Base-by-base conservation (phyloP, 768 basidiomycete species). In the Suillus alpinus region DNA sequence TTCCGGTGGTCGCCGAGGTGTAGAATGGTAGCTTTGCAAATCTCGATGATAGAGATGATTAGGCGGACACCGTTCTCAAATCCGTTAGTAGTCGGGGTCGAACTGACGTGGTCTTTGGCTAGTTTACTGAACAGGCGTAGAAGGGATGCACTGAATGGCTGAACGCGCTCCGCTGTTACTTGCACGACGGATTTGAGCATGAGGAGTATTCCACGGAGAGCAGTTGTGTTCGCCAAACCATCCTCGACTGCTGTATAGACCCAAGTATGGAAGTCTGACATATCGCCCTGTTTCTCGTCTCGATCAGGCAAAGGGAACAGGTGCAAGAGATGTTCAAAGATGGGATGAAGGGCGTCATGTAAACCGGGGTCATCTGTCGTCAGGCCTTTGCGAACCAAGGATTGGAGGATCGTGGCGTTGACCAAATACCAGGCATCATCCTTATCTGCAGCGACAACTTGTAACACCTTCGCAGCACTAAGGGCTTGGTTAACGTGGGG, bases 101-200 rank as follows among this genome's bases (percentile, higher is more conserved):
- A 81, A 67, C 82, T 83, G 9, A 92, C 84, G 65, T 98, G 94
- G 31, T 98, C 96, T 73, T 94, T 95, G 56, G 88, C 84, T 26
- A 96, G 80, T 70, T 90, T 92, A 66, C 85, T 87, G 60, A 97
- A 82, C 3, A 97, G 82, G 71, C 91, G 94, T 78, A 95, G 86
- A 29, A 99, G 80, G 7, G 83, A 79, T 1, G 81, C 76, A 43
- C 86, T 79, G 76, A 95, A 96, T 1, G 83, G 79, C 65, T 98
- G 94, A 41, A 95, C 85, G 40, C 92, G 84, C 68, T 94, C 91
- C 1, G 94, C 90, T 9, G 86, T 81, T 39, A 88, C 83, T 62
- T 88, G 85, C 8, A 95, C 87, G 55, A 95, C 86, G 0, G 92
- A 89, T 69, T 92, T 89, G 55, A 98, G 80, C 82, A 99, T 89